Percentiles rank a stretch among this genome's conserved stretches.
Evolutionary conservation across 345 rosid species (phyloP).

Genomic region (Aegle marmelos): DNA sequence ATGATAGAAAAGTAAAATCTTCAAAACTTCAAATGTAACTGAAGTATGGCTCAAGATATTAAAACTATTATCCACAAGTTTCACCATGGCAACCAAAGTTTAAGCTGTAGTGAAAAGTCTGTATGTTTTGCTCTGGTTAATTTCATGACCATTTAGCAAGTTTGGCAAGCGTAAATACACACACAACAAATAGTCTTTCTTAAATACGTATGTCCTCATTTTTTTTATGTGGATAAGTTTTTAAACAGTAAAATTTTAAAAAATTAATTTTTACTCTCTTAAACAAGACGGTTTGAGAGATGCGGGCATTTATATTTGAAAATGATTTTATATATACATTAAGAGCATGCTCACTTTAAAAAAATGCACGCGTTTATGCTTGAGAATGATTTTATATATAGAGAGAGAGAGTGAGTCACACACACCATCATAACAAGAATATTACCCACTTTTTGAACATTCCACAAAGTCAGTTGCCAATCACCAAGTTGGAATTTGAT

Average conservation of each 20-base stretch:
- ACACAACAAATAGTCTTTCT: no score
- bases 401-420: no score
- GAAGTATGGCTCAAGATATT: not conserved
- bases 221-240: no score
- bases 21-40: not conserved
- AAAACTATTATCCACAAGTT: not conserved
- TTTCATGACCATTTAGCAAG: not conserved
- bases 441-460: not conserved
- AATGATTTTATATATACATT: no score
- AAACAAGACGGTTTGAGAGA: no score
- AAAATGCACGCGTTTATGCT: no score
- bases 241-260: accelerated
- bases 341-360: no score
- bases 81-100: not conserved
- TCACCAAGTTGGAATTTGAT: not conserved
- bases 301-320: no score
- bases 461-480: not conserved
- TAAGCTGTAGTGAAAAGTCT: not conserved
- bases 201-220: no score
- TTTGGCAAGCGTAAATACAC: not conserved
- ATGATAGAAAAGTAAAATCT: not conserved
- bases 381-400: no score
- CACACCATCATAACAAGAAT: not conserved
- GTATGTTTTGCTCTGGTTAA: not conserved
- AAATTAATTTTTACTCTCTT: no score